A percentile compares a stretch with the other conserved stretches of the same genome.
Evolutionary conservation across 1,284 basidiomycete genomes (phyloP).

Genomic region (Rugosomyces carneus): DNA sequence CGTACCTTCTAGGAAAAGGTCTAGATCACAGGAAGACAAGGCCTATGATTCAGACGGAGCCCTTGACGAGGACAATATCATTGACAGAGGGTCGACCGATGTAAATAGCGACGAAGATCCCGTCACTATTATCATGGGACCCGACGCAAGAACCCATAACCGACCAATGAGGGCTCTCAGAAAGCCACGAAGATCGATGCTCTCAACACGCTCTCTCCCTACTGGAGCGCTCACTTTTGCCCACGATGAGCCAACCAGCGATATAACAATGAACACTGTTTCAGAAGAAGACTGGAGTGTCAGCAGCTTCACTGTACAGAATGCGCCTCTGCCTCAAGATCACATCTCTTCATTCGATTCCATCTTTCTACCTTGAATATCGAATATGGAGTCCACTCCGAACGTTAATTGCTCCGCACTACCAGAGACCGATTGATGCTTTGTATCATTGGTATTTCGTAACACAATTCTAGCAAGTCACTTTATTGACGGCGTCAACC

Average conservation of each 20-base stretch:
- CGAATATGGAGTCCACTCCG: not conserved
- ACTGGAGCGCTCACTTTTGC: constrained; percentile 23
- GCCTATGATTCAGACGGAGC: constrained; percentile 18
- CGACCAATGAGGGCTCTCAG: constrained; percentile 36
- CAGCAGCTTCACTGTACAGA: constrained; percentile 8
- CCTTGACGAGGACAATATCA: constrained; percentile 15
- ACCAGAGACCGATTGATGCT: not conserved
- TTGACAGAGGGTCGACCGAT: constrained; percentile 13
- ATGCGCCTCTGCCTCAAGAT: not conserved
- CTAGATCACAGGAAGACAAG: constrained; percentile 23
- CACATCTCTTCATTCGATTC: constrained; percentile 3
- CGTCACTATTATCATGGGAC: constrained; percentile 6
- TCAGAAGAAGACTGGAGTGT: constrained; percentile 26
- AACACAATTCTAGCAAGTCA: not conserved
- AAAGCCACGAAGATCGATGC: constrained; percentile 26
- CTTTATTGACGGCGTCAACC: too few relatives aligned
- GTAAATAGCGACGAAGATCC: constrained; percentile 10
- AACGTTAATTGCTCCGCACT: too few relatives aligned
- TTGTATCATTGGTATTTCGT: not conserved
- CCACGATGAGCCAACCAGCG: not conserved
- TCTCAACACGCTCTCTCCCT: constrained; percentile 33
- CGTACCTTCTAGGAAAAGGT: constrained; percentile 27
- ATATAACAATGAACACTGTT: constrained; percentile 11
- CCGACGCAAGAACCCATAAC: not conserved
- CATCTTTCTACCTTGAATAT: constrained; percentile 6